Percentiles rank a stretch among this genome's conserved stretches.
Evolutionary conservation across 106 monocot genomes (phyloP).

Genomic region (Gastrodia elata): DNA sequence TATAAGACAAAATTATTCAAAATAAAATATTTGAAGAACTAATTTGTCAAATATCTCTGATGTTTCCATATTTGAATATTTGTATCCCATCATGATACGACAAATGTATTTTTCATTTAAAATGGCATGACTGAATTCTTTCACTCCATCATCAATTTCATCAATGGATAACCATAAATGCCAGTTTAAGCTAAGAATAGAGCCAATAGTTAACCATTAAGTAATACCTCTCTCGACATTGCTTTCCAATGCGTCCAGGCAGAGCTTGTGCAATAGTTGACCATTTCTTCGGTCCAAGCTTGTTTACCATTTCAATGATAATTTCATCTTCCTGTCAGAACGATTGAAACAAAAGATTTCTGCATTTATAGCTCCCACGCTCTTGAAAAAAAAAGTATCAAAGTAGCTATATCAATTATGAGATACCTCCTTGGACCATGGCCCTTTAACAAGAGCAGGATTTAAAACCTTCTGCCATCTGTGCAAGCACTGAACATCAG

Average conservation of each 20-base stretch:
- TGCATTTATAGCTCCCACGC: neutral
- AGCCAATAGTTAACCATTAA: neutral
- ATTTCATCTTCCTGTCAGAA: conserved; percentile 81
- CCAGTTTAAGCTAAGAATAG: neutral
- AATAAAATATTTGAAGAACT: no score
- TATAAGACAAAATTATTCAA: no score
- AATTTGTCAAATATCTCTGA: no score
- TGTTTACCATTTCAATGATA: conserved; percentile 77
- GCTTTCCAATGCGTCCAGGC: conserved; percentile 92
- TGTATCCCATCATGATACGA: neutral
- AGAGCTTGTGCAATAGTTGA: conserved; percentile 78
- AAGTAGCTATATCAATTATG: neutral
- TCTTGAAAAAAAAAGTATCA: conserved; percentile 1
- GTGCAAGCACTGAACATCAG: conserved; percentile 91
- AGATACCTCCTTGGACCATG: conserved; percentile 92
- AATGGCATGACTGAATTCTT: neutral
- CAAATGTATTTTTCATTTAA: neutral
- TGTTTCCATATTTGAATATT: neutral
- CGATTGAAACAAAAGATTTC: neutral
- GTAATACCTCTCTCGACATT: conserved; percentile 28
- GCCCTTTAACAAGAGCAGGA: conserved; percentile 92
- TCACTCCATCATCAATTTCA: neutral
- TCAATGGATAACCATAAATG: neutral
- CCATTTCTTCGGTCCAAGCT: conserved; percentile 83
- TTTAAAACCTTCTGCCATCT: conserved; percentile 98